A percentile compares a stretch with the other conserved stretches of the same genome.
Evolutionary conservation across 257 asterid genomes (phyloP).

Genomic region (Knoxia roxburghii): DNA sequence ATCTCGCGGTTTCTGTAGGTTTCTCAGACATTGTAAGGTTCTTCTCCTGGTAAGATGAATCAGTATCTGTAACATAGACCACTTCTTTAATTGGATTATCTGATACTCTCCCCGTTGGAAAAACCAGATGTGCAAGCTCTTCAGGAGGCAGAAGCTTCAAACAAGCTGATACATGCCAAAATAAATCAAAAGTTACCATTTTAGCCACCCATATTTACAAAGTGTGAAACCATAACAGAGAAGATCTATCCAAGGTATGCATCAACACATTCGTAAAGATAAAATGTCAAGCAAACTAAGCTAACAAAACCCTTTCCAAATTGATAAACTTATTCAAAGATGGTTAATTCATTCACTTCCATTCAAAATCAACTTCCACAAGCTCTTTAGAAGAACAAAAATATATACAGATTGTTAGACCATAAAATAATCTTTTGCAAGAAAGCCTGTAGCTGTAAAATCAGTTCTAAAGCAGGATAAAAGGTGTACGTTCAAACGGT

Average conservation of each 20-base stretch:
- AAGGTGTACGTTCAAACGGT: not conserved
- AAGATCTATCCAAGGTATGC: not conserved
- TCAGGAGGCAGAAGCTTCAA: conserved; percentile 75
- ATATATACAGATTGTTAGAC: too few species aligned
- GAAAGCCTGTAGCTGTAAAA: not conserved
- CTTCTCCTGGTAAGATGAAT: conserved; percentile 25
- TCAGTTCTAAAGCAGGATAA: not conserved
- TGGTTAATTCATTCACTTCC: not conserved
- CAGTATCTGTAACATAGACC: conserved; percentile 48
- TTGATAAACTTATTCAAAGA: not conserved
- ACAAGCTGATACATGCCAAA: conserved; percentile 46
- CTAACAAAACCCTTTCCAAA: not conserved
- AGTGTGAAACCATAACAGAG: not conserved
- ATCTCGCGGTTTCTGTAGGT: conserved; percentile 46
- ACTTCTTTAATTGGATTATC: conserved; percentile 43
- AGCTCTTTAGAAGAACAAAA: not conserved
- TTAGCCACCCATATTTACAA: not conserved
- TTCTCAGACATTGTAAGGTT: conserved; percentile 35
- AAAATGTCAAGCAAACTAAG: not conserved
- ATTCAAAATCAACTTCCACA: not conserved
- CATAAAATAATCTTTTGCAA: not conserved
- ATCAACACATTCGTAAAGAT: not conserved
- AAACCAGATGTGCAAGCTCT: conserved; percentile 70
- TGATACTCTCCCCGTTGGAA: conserved; percentile 44
- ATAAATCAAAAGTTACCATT: not conserved